These are phyloP conservation scores for Uncinocarpus reesii DNA, from an alignment of 2,329 filamentous ascomycete species.

Conservation along the genomic window DNA sequence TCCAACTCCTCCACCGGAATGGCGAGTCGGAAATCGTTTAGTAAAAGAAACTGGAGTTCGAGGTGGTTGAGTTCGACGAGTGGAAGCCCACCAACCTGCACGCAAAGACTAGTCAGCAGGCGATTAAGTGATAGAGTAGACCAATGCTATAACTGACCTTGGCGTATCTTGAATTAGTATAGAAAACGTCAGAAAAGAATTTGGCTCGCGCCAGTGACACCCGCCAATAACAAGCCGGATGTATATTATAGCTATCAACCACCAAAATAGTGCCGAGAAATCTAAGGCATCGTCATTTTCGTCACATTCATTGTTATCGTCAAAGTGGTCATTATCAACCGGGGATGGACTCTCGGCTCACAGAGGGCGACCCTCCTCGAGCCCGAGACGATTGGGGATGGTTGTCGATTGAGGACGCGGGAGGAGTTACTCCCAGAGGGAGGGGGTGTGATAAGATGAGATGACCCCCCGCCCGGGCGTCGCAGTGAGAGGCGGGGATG, in stretches of 20 bases:
- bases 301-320: slow-evolving; percentile 3
- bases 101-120: not conserved
- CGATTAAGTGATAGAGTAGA: slow-evolving; percentile 13
- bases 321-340: not conserved
- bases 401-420: not conserved
- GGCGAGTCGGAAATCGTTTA: slow-evolving; percentile 92
- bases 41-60: slow-evolving; percentile 84
- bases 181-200: slow-evolving; percentile 98
- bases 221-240: slow-evolving; percentile 90
- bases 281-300: slow-evolving; percentile 22
- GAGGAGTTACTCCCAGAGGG: slow-evolving; percentile 13
- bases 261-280: slow-evolving; percentile 68
- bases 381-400: slow-evolving; percentile 3
- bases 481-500: slow-evolving; percentile 19
- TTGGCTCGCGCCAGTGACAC: slow-evolving; percentile 97
- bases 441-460: slow-evolving; percentile 18
- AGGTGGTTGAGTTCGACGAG: slow-evolving; percentile 89
- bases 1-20: slow-evolving; percentile 92
- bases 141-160: too few relatives aligned
- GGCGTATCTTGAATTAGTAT: slow-evolving; percentile 96
- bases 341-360: not conserved
- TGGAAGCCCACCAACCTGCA: slow-evolving; percentile 82
- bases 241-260: slow-evolving; percentile 99
- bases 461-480: slow-evolving; percentile 18
- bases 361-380: not conserved